A percentile compares a stretch with the other conserved stretches of the same genome.
These are phyloP conservation scores for Apiotrichum brassicae DNA, from an alignment of 1,284 basidiomycete species.

Conservation along the genomic window DNA sequence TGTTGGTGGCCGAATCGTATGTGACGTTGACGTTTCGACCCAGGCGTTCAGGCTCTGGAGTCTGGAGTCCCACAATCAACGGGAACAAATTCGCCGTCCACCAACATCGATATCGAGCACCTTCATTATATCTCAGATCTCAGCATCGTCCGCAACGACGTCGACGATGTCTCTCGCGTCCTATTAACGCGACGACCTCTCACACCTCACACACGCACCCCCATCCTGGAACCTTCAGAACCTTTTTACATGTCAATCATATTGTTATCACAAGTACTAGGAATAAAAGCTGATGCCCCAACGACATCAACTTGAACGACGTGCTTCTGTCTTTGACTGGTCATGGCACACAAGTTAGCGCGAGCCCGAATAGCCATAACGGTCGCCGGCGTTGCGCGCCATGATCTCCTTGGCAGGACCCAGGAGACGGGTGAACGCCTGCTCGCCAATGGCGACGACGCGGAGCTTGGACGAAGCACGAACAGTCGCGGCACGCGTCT, in stretches of 20 bases:
- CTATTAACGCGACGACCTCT: too few species aligned
- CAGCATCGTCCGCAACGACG: too few species aligned
- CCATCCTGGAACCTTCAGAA: background rate
- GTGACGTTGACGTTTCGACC: background rate
- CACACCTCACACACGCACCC: too few species aligned
- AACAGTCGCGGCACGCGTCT: constrained; percentile 88
- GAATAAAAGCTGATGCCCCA: background rate
- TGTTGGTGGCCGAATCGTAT: background rate
- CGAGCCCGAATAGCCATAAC: constrained; percentile 32
- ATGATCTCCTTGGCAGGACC: constrained; percentile 60
- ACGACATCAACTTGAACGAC: background rate
- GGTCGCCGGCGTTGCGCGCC: constrained; percentile 46
- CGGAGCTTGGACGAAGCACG: constrained; percentile 73
- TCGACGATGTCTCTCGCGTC: too few species aligned
- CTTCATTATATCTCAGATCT: too few species aligned
- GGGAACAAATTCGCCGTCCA: background rate
- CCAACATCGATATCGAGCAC: background rate
- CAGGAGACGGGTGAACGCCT: constrained; percentile 88
- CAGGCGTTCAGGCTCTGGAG: too few species aligned
- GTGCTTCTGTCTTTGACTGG: too few species aligned
- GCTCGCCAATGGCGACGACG: constrained; percentile 86
- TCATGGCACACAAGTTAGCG: background rate
- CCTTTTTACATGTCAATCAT: background rate
- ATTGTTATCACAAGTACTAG: constrained; percentile 4
- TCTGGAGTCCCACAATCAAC: too few species aligned